Evolutionary conservation across 2,329 filamentous ascomycete species (phyloP), one percentile per base, ranked within the genome.

Genomic region (Sclerotiophoma versabilis): DNA sequence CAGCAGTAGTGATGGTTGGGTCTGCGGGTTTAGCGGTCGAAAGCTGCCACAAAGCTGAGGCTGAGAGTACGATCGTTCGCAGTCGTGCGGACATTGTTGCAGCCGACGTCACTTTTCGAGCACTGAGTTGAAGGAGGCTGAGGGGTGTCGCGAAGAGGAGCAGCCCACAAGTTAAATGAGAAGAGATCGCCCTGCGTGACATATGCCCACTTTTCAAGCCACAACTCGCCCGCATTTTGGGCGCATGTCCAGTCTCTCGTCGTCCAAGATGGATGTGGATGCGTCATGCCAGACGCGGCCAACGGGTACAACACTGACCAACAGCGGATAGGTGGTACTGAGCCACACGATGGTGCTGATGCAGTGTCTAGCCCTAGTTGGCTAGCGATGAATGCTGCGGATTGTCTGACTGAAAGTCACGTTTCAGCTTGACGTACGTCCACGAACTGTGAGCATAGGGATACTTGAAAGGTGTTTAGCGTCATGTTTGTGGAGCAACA

Each of bases 1-100:
- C 63, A 30, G 65, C 42, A 14, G 68, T 9, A 38, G 69, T 72
- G 30, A 71, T 71, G n/a, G 66, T 68, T 6, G 69, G 66, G 49
- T 72, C 67, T 14, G 65, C 54, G 11, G 61, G 62, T 4, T 58
- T 47, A 36, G 66, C 67, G 26, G 36, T 58, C 19, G 59, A 53
- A n/a, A 68, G 27, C 4, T 37, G 29, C 10, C 37, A 47, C 41
- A 55, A 63, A 10, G 51, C 60, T 32, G 62, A 45, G 22, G 49
- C 52, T 9, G 54, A 60, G n/a, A 65, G 26, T 8, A 63, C 27
- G 1, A 58, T 39, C 14, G 58, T 36, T 27, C 49, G 49, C 8
- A 68, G 37, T 47, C 27, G 51, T 56, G 47, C 39, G 34, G 39
- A 36, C 68, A 72, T 70, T 12, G 22, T 57, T 12, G 15, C 25